Evolutionary conservation across 352 stramenopile genomes (phyloP).

Genomic region (Globisporangium barbulae): DNA sequence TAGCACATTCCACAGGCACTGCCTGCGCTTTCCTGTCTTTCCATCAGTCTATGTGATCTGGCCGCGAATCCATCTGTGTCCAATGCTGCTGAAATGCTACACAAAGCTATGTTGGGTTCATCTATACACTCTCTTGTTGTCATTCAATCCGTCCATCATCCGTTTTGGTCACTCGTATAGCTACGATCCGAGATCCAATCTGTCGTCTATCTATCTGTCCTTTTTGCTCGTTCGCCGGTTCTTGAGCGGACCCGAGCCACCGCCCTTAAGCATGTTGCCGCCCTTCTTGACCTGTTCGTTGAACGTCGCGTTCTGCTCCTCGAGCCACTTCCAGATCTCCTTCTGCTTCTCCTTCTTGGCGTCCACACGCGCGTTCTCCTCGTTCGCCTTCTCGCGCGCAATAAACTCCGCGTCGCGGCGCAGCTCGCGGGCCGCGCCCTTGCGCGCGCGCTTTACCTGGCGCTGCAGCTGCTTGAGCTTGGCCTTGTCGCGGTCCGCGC

Average conservation of each 20-base stretch:
- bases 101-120: not conserved
- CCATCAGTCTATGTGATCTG: not conserved
- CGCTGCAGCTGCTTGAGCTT: conserved; percentile 90
- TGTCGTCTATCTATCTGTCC: conserved; percentile 24
- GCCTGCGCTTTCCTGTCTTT: not conserved
- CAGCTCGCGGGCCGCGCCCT: conserved; percentile 94
- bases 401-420: conserved; percentile 93
- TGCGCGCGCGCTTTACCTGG: conserved; percentile 96
- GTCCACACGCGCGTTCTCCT: conserved; percentile 71
- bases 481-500: conserved; percentile 72
- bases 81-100: not conserved
- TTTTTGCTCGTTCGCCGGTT: conserved; percentile 53
- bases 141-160: conserved; percentile 1
- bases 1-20: not conserved
- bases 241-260: conserved; percentile 72
- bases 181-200: not conserved
- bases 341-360: conserved; percentile 90
- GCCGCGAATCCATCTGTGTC: not conserved
- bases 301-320: conserved; percentile 96
- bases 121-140: conserved; percentile 10
- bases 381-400: conserved; percentile 90
- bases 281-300: conserved; percentile 96
- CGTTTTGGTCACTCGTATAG: not conserved
- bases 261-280: conserved; percentile 93
- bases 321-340: conserved; percentile 95